Evolutionary conservation across 768 basidiomycete species (phyloP), one percentile per base, ranked within the genome.

Genomic region (Amylocystis lapponica): DNA sequence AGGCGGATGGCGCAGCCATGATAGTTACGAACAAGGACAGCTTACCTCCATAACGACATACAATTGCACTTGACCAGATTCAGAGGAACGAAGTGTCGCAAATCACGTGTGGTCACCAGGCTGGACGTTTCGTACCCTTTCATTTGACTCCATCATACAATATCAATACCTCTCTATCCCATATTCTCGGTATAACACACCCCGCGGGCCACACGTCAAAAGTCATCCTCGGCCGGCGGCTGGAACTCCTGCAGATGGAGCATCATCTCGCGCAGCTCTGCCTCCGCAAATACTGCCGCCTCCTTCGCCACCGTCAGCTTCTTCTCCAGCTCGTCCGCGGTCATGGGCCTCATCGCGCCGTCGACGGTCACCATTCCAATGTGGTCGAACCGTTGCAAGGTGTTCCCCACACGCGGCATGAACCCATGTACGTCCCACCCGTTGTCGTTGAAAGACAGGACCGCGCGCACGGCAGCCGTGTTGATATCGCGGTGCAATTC

Each of bases 401-500:
- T 81, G 49, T 79, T 77, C 22, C 84, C 81, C 21, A 76, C 61
- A n/a, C 78, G 77, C 27, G 87, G 87, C 57, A 89, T 62, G 57
- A 83, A 81, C 4, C 69, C 74, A 46, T 75, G 66, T 9, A 73
- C 72, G 59, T 88, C 89, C 88, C 88, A 90, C 19, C 89, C 87
- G 47, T 74, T 81, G 63, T 92, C 87, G 52, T 90, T 91, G 69
- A 87, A 84, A 1, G 83, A 76, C 20, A 91, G 71, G 17, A 90
- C 81, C 6, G 86, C 86, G 21, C 83, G 76, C 21, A 90, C 86
- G 4, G 88, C 87, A 5, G 89, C 89, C 2, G 79, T 86, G 62
- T 92, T 93, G 65, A 92, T 91, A 52, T 92, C 89, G 22, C 86
- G 83, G 52, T 93, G 89, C 26, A 92, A 70, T 55, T 89, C 89